Base-by-base conservation (phyloP, 2,329 filamentous ascomycete genomes). In the Penicillium carneum region DNA sequence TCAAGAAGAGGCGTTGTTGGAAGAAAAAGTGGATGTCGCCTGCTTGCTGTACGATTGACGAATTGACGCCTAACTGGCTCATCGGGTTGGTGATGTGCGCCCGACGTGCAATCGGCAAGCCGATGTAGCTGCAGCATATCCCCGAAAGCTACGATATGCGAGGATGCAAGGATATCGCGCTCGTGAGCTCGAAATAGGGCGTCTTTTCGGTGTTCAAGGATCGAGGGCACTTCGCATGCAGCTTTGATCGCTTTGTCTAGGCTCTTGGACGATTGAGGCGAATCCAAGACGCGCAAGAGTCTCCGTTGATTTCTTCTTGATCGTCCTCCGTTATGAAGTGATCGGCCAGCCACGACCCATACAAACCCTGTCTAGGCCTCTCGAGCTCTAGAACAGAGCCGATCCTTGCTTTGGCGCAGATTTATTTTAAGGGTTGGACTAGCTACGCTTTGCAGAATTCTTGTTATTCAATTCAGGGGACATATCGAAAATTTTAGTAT, bases 51-150 rank as follows among this genome's bases (percentile, higher is more conserved):
- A 49, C 9, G 16, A 38, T 56, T 60, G 51, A 49, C 50, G 51
- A 12, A 38, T 56, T 60, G 51, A 49, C 50, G 51, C 57, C 57
- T 56, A 50, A 60, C 57, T 56, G 34, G 51, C n/a, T 49, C 23
- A 4, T 26, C 42, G 50, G 29, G 51, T 49, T 36, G 12, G 41
- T 59, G 45, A 51, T 57, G 29, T 48, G 51, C 43, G 57, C 57
- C 57, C 51, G 57, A 60, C 34, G 16, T 48, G n/a, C 14, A 49
- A 48, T 60, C 57, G 57, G 57, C 57, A 60, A 43, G 51, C 57
- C 57, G 57, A 60, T 56, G 31, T 20, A 53, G 34, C 23, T 56
- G 57, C 36, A 55, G 41, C 34, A 43, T 36, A 9, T 38, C 31
- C 33, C 26, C 8, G 18, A 31, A 46, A 54, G 23, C 33, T 33